These are phyloP conservation scores for Boletus holoroseus DNA, from an alignment of 1,284 basidiomycete species.

Conservation along the genomic window DNA sequence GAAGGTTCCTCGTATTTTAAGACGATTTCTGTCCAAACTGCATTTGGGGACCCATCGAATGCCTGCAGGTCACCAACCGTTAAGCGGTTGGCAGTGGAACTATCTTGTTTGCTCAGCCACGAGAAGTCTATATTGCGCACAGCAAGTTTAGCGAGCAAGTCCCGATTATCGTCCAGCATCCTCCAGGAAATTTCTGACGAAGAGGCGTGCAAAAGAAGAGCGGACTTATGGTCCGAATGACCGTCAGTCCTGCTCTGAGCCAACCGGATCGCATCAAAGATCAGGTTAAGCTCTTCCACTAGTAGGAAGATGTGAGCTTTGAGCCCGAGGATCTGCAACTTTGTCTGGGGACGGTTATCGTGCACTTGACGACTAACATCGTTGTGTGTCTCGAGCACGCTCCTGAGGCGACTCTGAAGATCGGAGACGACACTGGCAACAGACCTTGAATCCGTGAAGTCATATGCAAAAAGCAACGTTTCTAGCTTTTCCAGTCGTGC, in stretches of 20 bases:
- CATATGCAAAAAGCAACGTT: slow-evolving; percentile 84
- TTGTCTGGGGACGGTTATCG: slow-evolving; percentile 43
- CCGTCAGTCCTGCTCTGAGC: slow-evolving; percentile 75
- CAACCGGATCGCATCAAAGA: slow-evolving; percentile 86
- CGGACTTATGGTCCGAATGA: slow-evolving; percentile 71
- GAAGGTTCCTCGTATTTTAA: slow-evolving; percentile 66
- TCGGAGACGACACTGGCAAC: slow-evolving; percentile 67
- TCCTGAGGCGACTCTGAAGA: slow-evolving; percentile 72
- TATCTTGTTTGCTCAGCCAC: slow-evolving; percentile 86
- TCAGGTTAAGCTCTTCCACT: slow-evolving; percentile 76
- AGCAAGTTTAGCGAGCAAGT: slow-evolving; percentile 82
- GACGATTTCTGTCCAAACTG: slow-evolving; percentile 86
- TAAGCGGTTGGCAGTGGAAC: slow-evolving; percentile 79
- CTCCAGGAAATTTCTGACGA: slow-evolving; percentile 91
- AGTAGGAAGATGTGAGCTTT: slow-evolving; percentile 74
- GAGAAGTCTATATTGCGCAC: slow-evolving; percentile 76
- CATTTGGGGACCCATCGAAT: slow-evolving; percentile 82
- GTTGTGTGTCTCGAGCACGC: slow-evolving; percentile 58
- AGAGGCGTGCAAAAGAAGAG: slow-evolving; percentile 75
- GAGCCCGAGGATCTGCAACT: slow-evolving; percentile 61
- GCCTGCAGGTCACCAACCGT: slow-evolving; percentile 77
- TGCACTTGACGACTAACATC: slow-evolving; percentile 42
- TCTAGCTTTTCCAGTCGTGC: slow-evolving; percentile 74
- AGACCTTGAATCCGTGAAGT: slow-evolving; percentile 76
- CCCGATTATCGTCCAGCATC: slow-evolving; percentile 76